Conservation (phyloP, 176 grass and related monocot species). For the Otatea glauca region DNA sequence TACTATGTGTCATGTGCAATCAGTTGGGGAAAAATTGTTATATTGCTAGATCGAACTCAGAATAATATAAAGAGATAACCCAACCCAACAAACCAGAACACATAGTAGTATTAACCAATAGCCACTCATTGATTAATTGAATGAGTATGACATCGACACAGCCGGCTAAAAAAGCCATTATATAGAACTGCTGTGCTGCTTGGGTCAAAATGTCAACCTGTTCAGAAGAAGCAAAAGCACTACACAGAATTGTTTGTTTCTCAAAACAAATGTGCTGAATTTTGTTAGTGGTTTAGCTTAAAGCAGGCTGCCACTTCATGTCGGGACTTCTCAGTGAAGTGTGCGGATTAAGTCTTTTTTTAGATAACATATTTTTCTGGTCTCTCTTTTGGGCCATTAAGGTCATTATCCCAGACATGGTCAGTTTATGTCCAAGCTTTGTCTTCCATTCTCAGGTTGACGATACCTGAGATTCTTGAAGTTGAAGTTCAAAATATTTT, state of each 20-base stretch:
- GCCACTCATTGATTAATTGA: conserved; percentile 14
- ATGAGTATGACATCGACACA: background rate
- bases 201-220: no score
- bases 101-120: conserved; percentile 2
- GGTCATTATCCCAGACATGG: background rate
- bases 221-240: no score
- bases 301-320: background rate
- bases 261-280: background rate
- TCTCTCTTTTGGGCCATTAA: background rate
- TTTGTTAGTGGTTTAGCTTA: conserved; percentile 10
- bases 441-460: no score
- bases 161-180: no score
- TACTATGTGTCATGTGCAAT: background rate
- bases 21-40: background rate
- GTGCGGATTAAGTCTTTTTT: background rate
- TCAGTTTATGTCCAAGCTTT: conserved; percentile 44
- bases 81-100: conserved; percentile 9
- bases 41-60: background rate
- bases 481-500: conserved; percentile 26
- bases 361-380: background rate
- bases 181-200: no score
- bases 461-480: conserved; percentile 42
- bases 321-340: background rate
- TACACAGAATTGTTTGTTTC: conserved; percentile 25
- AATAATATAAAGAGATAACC: background rate